Base-by-base conservation (phyloP, 2,329 filamentous ascomycete species). In the Lojkania enalia region DNA sequence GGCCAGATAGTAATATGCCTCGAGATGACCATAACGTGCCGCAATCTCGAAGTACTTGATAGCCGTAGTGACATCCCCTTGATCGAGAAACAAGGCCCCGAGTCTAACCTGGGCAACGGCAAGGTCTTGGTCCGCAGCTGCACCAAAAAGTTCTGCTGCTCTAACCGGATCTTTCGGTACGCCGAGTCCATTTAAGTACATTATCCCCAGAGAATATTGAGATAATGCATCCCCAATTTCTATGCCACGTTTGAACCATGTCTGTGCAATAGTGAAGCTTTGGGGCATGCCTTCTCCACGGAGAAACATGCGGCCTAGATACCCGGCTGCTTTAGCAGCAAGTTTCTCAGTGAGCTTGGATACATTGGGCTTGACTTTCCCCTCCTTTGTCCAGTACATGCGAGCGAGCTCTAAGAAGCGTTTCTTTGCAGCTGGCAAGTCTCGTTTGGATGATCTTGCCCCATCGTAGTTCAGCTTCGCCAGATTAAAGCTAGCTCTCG, bases 401-500 rank as follows among this genome's bases (percentile, higher is more conserved):
- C 84, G 84, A 0, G 88, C 86, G 4, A 96, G 85, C 43, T 85
- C 79, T 55, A 87, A 79, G 68, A 96, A 96, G 59, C 95, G 92
- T 51, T 82, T 83, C 66, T 87, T 86, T 0, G 91, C 90, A 30
- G 84, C 77, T 20, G 80, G 79, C 35, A 90, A 79, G 60, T 95
- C 87, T 15, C 84, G 80, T 40, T 87, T 84, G 31, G 95, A 75
- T 0, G 83, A 84, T 43, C 87, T 80, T 44, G 89, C 84, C 0
- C 91, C 91, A 46, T 96, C 91, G 61, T 96, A 96, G 66, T 95
- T 88, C 50, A 95, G 81, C 53, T 89, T 84, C 2, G 88, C 91
- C 0, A 96, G 75, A 50, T 88, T 91, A 60, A 91, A 90, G 0
- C 89, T 92, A 1, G 91, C 89, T 64, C 88, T 90, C 44, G 89